Conservation (phyloP, 352 stramenopile genomes). For the Phytophthora boehmeriae region DNA sequence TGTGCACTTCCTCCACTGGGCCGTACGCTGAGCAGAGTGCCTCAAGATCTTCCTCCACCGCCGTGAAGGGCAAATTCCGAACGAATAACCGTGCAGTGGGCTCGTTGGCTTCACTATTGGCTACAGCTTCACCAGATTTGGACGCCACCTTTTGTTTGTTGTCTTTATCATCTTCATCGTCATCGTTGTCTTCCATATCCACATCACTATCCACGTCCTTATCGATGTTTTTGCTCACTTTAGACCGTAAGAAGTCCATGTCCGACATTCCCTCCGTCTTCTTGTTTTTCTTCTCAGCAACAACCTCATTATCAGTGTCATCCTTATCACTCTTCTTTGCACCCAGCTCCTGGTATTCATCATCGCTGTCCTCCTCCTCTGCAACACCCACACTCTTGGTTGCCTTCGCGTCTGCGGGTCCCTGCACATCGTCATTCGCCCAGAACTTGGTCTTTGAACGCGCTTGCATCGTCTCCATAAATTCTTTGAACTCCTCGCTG, state of each 20-base stretch:
- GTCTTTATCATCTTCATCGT: constrained; percentile 40
- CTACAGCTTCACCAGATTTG: constrained; percentile 11
- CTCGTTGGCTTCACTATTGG: constrained; percentile 35
- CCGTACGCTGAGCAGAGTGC: constrained; percentile 92
- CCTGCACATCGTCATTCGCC: constrained; percentile 90
- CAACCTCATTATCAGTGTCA: constrained; percentile 29
- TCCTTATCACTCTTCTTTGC: constrained; percentile 32
- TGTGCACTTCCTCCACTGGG: constrained; percentile 92
- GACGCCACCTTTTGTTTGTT: constrained; percentile 8
- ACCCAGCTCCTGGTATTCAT: constrained; percentile 46
- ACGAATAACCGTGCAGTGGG: constrained; percentile 95
- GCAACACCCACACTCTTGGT: constrained; percentile 36
- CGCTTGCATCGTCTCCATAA: constrained; percentile 91
- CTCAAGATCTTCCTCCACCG: constrained; percentile 96
- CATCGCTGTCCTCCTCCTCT: constrained; percentile 38
- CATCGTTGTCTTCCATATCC: constrained; percentile 38
- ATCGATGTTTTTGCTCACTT: constrained; percentile 92
- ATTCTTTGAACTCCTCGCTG: constrained; percentile 84
- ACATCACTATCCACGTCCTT: constrained; percentile 61
- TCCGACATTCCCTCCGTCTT: constrained; percentile 71
- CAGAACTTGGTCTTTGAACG: constrained; percentile 90
- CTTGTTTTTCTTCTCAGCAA: constrained; percentile 32
- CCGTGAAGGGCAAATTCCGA: constrained; percentile 96
- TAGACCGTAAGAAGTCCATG: constrained; percentile 94
- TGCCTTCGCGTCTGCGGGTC: constrained; percentile 28